Evolutionary conservation across 2,329 filamentous ascomycete genomes (phyloP).

Genomic region (Mariannaea elegans): DNA sequence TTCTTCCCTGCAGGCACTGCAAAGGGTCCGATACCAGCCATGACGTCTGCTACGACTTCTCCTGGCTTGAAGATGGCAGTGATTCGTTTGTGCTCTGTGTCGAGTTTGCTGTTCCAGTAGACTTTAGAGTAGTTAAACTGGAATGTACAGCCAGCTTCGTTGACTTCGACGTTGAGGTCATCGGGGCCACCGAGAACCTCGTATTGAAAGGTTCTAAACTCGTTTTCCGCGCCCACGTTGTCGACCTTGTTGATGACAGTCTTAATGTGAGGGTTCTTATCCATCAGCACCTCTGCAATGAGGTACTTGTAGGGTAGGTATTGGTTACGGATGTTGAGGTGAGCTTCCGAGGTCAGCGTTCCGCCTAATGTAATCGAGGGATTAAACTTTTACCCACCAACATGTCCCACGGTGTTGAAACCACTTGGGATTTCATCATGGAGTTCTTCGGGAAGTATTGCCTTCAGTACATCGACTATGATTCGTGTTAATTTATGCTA

Average conservation of each 20-base stretch:
- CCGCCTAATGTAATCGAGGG: background rate
- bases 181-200: constrained; percentile 86
- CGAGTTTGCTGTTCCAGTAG: constrained; percentile 96
- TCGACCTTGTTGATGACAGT: constrained; percentile 98
- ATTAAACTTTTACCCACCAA: constrained; percentile 63
- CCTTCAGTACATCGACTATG: constrained; percentile 80
- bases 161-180: constrained; percentile 84
- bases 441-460: constrained; percentile 81
- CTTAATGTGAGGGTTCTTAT: constrained; percentile 83
- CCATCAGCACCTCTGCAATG: constrained; percentile 84
- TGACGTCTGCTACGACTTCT: constrained; percentile 93
- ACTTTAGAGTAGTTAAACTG: constrained; percentile 94
- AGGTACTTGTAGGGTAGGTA: constrained; percentile 88
- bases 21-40: constrained; percentile 97
- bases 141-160: constrained; percentile 87
- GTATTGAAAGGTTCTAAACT: constrained; percentile 92
- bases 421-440: constrained; percentile 84
- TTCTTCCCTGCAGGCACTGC: constrained; percentile 91
- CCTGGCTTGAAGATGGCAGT: constrained; percentile 80
- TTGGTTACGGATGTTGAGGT: constrained; percentile 86
- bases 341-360: constrained; percentile 61
- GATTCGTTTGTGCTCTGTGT: constrained; percentile 87
- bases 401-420: constrained; percentile 89
- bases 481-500: constrained; percentile 27
- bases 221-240: constrained; percentile 83